Base-by-base conservation (phyloP, 2,329 filamentous ascomycete genomes). In the Epichloe scottii region DNA sequence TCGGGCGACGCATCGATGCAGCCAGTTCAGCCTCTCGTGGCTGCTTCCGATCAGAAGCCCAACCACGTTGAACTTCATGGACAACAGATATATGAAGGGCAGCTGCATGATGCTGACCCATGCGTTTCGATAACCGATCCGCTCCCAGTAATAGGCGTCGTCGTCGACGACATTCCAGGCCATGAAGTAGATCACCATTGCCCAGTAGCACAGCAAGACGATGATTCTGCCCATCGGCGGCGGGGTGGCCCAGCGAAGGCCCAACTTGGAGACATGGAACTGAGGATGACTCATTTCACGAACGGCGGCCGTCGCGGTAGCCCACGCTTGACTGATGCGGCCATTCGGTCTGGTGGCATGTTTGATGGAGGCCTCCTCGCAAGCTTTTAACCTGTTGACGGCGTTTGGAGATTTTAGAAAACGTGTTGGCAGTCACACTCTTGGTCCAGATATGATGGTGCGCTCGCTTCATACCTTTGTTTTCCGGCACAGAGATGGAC, bases 1-100 rank as follows among this genome's bases (percentile, higher is more conserved):
- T 53, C 84, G 75, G 3, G 79, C 81, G 10, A 82, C 78, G 84
- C 84, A 88, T 54, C 84, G 76, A 59, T 88, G 84, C 49, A 87
- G 66, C 84, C 84, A 87, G 62, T 85, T 87, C 52, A 87, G 68
- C 8, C 81, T 74, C 65, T 87, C 84, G 59, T 87, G 80, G 54
- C 81, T 81, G 10, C 76, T 73, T 11, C 83, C 84, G 4, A 76
- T 72, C 23, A 87, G 65, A 49, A 74, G 69, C 1, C 78, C 81
- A n/a, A 87, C 66, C 19, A 79, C 59, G 55, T 72, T 81, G 54
- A 74, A 71, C 60, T 82, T 82, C 55, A 76, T 76, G 26, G 78
- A 74, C 14, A 85, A 71, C 2, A 85, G 69, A 58, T 80, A 84
- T 10, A 85, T 68, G 19, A 85, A 68, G 0, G 82, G 82, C 41